Evolutionary conservation across 2,329 filamentous ascomycete genomes (phyloP), one percentile per base, ranked within the genome.

Genomic region (Colletotrichum viniferum): DNA sequence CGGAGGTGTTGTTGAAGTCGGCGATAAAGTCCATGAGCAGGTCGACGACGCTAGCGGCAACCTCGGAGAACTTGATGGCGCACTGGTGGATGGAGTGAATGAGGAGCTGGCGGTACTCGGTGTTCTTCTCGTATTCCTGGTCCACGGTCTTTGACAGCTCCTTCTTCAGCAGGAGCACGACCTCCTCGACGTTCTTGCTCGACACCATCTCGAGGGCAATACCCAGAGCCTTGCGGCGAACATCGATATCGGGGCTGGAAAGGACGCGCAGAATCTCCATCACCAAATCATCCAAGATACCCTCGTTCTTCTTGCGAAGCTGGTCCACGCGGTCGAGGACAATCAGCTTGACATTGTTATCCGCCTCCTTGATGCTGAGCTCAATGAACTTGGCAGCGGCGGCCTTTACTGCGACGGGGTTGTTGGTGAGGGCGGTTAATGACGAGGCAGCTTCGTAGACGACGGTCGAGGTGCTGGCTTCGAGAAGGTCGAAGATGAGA

Each of bases 311-410:
- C 83, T 94, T 93, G 79, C 96, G 91, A 77, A 98, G 85, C 81
- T 96, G 93, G 81, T 98, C 94, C 48, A 99, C 97, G 61, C 96
- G 94, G 82, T 98, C 97, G 58, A 99, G 90, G 24, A 99, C 97
- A 79, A 99, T 99, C 61, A 99, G 92, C 87, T 99, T 99, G 78
- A 99, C 97, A 82, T 99, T 99, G 88, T 99, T 99, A 84, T 99
- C 97, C 1, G 97, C 94, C 86, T 98, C 97, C 86, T 98, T 98
- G 83, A 99, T 98, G 83, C 94, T 96, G 10, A 99, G 89, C 85
- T 99, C 97, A 78, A 98, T 98, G 83, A 99, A 97, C 83, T 99
- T 99, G 79, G 92, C 91, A 16, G 97, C 97, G 12, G 97, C 97
- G 30, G 97, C 97, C 87, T 98, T 99, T 75, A 99, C 96, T 21